phyloP scores from a whole-genome alignment of 2,329 filamentous ascomycete species.

The Talaromyces amestolkiae region DNA sequence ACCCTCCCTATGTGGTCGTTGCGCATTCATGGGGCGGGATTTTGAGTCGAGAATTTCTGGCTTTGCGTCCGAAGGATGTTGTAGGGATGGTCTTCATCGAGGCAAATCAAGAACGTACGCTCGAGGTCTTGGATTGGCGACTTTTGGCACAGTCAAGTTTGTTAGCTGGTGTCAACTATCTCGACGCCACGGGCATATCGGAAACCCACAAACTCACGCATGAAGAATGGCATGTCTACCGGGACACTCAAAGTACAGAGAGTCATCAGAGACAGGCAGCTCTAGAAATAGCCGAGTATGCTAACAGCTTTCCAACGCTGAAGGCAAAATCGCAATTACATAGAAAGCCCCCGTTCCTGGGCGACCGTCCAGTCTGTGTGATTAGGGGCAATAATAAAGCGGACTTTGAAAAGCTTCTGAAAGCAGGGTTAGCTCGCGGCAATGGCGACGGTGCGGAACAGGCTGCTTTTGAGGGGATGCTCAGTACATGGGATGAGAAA shows the following conservation, averaged over 20 bases:
- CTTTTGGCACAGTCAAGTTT: background rate
- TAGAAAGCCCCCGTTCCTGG: background rate
- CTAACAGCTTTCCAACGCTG: background rate
- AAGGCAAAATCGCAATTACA: background rate
- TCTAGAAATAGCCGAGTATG: background rate
- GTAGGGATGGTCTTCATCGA: conserved; percentile 1
- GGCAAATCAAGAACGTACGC: background rate
- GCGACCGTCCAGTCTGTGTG: background rate
- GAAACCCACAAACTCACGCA: background rate
- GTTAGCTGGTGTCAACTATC: background rate
- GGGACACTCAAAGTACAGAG: background rate
- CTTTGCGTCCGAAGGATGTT: background rate
- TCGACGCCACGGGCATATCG: background rate
- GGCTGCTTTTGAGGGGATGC: background rate
- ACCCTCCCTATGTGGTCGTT: background rate
- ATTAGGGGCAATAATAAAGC: background rate
- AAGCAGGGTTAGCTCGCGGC: background rate
- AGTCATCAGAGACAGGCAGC: background rate
- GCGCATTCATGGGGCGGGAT: conserved; percentile 11
- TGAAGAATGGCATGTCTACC: background rate
- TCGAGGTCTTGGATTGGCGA: background rate
- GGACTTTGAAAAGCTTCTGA: background rate
- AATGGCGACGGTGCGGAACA: background rate
- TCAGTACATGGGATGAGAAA: background rate
- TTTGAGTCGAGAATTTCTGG: conserved; percentile 1